A percentile compares a stretch with the other conserved stretches of the same genome.
Evolutionary conservation across 2,329 filamentous ascomycete genomes (phyloP).

Genomic region (Aureobasidium leucospermi): DNA sequence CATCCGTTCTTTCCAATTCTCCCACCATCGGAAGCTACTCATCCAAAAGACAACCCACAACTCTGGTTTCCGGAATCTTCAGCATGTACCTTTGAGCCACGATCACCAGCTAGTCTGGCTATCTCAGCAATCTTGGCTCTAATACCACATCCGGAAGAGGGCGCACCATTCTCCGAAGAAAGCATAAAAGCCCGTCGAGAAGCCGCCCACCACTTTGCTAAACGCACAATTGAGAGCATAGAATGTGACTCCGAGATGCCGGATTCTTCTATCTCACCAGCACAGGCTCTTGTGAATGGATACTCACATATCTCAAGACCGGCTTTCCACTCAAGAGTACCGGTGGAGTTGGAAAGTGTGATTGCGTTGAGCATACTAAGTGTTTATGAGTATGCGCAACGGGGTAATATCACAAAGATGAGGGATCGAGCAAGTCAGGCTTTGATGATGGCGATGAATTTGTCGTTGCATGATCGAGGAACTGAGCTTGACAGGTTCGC

Average conservation of each 20-base stretch:
- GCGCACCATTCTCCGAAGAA: constrained; percentile 31
- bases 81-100: constrained; percentile 32
- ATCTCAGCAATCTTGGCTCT: constrained; percentile 44
- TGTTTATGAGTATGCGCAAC: constrained; percentile 48
- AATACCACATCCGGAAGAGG: constrained; percentile 38
- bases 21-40: constrained; percentile 33
- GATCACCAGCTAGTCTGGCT: constrained; percentile 40
- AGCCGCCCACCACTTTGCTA: constrained; percentile 44
- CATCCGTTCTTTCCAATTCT: constrained; percentile 46
- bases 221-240: constrained; percentile 42
- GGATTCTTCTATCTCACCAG: constrained; percentile 38
- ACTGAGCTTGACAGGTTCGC: constrained; percentile 35
- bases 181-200: constrained; percentile 39
- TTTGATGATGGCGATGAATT: constrained; percentile 39
- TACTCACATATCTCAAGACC: constrained; percentile 27
- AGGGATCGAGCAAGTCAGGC: constrained; percentile 42
- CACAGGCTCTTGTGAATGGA: constrained; percentile 37
- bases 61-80: constrained; percentile 26
- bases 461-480: constrained; percentile 35
- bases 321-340: constrained; percentile 40
- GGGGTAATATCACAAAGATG: constrained; percentile 49
- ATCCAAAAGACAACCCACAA: constrained; percentile 26
- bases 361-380: constrained; percentile 43
- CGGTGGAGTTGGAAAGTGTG: constrained; percentile 41
- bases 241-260: constrained; percentile 43